Percentiles rank a stretch among this genome's conserved stretches.
Evolutionary conservation across 1,284 basidiomycete species (phyloP).

Genomic region (Pisolithus thermaeus): DNA sequence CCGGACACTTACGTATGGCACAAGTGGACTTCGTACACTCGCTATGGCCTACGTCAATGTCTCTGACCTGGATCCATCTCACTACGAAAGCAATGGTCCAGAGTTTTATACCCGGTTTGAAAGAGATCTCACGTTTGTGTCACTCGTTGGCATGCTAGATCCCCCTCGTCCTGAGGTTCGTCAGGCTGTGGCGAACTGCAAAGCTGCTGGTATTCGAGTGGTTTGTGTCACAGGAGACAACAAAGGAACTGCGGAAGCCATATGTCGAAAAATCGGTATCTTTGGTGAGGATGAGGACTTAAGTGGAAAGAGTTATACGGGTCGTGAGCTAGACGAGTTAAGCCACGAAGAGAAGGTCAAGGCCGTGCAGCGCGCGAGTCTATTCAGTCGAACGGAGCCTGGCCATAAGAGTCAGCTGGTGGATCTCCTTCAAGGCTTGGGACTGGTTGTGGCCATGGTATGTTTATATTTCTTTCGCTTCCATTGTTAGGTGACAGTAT

Average conservation of each 20-base stretch:
- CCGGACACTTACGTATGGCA: constrained; percentile 70
- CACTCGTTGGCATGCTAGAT: constrained; percentile 96
- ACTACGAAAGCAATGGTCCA: constrained; percentile 76
- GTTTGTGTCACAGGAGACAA: constrained; percentile 99
- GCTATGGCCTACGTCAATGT: constrained; percentile 87
- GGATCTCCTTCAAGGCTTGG: constrained; percentile 89
- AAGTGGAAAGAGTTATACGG: constrained; percentile 91
- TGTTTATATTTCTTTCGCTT: constrained; percentile 20
- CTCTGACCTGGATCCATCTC: constrained; percentile 67
- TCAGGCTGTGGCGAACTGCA: constrained; percentile 84
- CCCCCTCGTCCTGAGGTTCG: constrained; percentile 94
- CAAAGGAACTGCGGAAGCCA: constrained; percentile 96
- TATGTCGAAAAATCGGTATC: constrained; percentile 94
- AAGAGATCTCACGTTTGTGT: constrained; percentile 87
- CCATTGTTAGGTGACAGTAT: background rate
- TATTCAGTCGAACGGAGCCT: constrained; percentile 94
- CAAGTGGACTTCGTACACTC: constrained; percentile 82
- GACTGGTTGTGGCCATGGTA: constrained; percentile 97
- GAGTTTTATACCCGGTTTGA: constrained; percentile 88
- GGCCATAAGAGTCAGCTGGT: constrained; percentile 94
- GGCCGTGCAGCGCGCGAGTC: constrained; percentile 80
- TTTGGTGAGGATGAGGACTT: constrained; percentile 81
- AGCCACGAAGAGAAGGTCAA: constrained; percentile 74
- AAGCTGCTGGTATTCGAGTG: constrained; percentile 90
- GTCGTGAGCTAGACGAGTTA: constrained; percentile 85